A percentile compares a stretch with the other conserved stretches of the same genome.
Evolutionary conservation across 768 basidiomycete species (phyloP).

Genomic region (Boletus barrowsii): DNA sequence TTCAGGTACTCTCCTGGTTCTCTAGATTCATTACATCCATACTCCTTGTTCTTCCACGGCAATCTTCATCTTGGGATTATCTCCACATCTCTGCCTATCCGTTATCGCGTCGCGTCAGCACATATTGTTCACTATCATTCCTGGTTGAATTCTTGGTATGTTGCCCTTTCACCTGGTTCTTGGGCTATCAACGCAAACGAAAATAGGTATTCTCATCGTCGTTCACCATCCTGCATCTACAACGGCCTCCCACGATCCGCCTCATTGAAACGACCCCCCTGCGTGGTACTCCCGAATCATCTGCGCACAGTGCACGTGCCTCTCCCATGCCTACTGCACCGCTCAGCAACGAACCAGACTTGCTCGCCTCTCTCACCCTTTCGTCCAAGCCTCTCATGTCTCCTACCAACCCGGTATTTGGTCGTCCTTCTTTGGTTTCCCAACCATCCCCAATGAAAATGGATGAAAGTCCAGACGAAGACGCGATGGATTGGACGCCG

Average conservation of each 20-base stretch:
- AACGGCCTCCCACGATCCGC: slow-evolving; percentile 68
- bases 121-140: slow-evolving; percentile 48
- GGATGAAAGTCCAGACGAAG: slow-evolving; percentile 32
- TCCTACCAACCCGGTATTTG: slow-evolving; percentile 58
- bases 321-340: slow-evolving; percentile 26
- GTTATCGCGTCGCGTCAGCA: slow-evolving; percentile 33
- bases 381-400: slow-evolving; percentile 60
- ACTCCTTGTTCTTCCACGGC: slow-evolving; percentile 43
- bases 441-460: slow-evolving; percentile 24
- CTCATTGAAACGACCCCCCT: slow-evolving; percentile 54
- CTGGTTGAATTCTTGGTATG: slow-evolving; percentile 57
- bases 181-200: neutral
- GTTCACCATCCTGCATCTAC: slow-evolving; percentile 54
- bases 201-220: slow-evolving; percentile 51
- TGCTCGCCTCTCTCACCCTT: slow-evolving; percentile 60
- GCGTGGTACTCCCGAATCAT: slow-evolving; percentile 42
- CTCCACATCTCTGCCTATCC: slow-evolving; percentile 36
- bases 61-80: slow-evolving; percentile 38
- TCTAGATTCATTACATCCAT: slow-evolving; percentile 50
- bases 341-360: slow-evolving; percentile 46
- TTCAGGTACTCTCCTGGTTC: slow-evolving; percentile 61
- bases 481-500: slow-evolving; percentile 71
- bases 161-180: slow-evolving; percentile 2
- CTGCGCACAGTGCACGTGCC: slow-evolving; percentile 19
- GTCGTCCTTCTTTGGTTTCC: slow-evolving; percentile 56